Evolutionary conservation across 441 rosid species (phyloP).

Genomic region (Cnidoscolus chayamansa): DNA sequence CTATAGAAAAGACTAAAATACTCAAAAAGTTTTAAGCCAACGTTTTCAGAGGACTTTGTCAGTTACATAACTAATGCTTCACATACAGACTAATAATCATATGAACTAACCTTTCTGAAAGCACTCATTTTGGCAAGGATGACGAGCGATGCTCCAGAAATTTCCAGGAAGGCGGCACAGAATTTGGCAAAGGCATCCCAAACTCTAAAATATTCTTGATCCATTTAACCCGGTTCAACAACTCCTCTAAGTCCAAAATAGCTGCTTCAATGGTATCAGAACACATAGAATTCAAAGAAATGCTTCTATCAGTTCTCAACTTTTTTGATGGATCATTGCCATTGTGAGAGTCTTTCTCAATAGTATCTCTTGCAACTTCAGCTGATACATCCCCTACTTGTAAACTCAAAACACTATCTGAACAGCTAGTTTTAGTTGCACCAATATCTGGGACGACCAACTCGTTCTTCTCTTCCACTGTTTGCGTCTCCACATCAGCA

Average conservation of each 20-base stretch:
- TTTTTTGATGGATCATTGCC: conserved; percentile 28
- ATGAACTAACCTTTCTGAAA: conserved; percentile 21
- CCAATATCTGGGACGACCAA: conserved; percentile 9
- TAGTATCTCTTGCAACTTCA: conserved; percentile 22
- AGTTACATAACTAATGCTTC: background rate
- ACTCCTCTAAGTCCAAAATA: conserved; percentile 61
- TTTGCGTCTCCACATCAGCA: conserved; percentile 2
- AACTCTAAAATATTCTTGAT: conserved; percentile 39
- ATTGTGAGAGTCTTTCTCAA: conserved; percentile 10
- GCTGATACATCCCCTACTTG: conserved; percentile 20
- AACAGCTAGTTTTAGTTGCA: conserved; percentile 26
- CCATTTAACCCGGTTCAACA: conserved; percentile 58
- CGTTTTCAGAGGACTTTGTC: background rate
- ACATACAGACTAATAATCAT: background rate
- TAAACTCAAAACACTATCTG: conserved; percentile 27
- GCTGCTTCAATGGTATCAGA: conserved; percentile 56
- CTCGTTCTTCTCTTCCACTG: conserved; percentile 10
- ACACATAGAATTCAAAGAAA: conserved; percentile 38
- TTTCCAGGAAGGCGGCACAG: conserved; percentile 38
- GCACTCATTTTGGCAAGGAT: conserved; percentile 30
- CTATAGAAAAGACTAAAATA: background rate
- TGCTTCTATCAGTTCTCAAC: conserved; percentile 31
- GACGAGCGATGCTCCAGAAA: conserved; percentile 41
- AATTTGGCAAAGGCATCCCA: conserved; percentile 29
- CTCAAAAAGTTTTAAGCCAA: background rate